Conservation (phyloP, 495 filamentous ascomycete genomes). For the Neurospora terricola region DNA sequence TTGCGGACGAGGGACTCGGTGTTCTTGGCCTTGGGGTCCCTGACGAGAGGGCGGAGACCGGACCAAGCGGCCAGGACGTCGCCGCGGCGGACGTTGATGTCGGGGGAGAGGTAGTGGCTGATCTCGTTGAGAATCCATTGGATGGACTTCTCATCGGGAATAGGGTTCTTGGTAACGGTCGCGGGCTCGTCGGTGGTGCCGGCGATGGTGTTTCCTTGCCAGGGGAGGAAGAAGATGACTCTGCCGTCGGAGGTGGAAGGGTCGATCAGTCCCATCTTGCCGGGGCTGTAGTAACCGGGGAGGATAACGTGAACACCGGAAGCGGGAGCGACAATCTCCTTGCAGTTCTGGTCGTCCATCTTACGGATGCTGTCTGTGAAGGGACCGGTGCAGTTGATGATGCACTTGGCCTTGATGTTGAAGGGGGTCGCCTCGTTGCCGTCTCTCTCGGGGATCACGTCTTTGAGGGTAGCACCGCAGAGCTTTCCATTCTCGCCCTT, state of each 20-base stretch:
- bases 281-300: conserved; percentile 89
- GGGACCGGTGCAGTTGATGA: conserved; percentile 95
- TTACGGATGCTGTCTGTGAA: conserved; percentile 91
- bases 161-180: conserved; percentile 67
- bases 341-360: conserved; percentile 62
- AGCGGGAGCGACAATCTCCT: conserved; percentile 87
- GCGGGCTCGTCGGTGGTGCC: conserved; percentile 90
- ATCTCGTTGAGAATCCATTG: conserved; percentile 94
- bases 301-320: conserved; percentile 93
- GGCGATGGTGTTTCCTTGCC: conserved; percentile 98
- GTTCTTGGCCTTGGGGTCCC: conserved; percentile 87
- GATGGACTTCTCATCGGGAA: conserved; percentile 88
- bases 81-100: conserved; percentile 86
- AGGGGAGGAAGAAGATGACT: conserved; percentile 98
- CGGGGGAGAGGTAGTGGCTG: conserved; percentile 77
- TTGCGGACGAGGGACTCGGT: conserved; percentile 93
- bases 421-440: conserved; percentile 48
- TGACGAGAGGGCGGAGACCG: conserved; percentile 86
- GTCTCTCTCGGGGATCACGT: conserved; percentile 53
- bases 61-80: conserved; percentile 96
- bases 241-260: conserved; percentile 89
- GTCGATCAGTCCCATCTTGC: conserved; percentile 95
- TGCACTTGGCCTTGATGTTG: conserved; percentile 72
- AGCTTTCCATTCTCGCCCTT: conserved; percentile 75
- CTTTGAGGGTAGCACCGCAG: conserved; percentile 68